Conservation (phyloP, 176 grass and related monocot species). For the Eremochloa ophiuroides region DNA sequence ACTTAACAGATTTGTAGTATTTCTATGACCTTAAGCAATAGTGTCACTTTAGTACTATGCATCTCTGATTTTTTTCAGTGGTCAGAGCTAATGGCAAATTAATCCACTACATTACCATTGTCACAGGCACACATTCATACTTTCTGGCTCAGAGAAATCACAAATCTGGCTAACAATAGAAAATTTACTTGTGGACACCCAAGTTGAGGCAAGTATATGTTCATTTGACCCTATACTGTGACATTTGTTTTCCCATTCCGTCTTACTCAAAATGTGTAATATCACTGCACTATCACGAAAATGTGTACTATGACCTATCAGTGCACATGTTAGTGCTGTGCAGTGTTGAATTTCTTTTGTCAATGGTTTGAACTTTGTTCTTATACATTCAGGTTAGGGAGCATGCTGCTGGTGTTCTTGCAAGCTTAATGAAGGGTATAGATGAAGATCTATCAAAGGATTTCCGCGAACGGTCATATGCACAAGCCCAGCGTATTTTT, state of each 20-base stretch:
- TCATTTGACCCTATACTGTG: constrained; percentile 7
- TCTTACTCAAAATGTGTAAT: not conserved
- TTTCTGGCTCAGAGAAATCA: constrained; percentile 66
- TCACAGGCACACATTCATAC: constrained; percentile 84
- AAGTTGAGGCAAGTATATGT: constrained; percentile 90
- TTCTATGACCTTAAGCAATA: not conserved
- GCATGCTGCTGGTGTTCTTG: constrained; percentile 92
- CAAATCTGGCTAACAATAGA: constrained; percentile 87
- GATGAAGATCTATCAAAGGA: constrained; percentile 65
- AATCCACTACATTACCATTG: constrained; percentile 22
- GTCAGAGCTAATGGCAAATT: constrained; percentile 6
- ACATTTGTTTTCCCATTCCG: not conserved
- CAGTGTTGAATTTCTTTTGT: not conserved
- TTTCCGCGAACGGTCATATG: constrained; percentile 78
- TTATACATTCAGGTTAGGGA: constrained; percentile 73
- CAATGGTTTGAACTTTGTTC: constrained; percentile 3
- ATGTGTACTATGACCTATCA: not conserved
- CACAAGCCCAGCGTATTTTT: constrained; percentile 59
- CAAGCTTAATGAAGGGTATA: constrained; percentile 89
- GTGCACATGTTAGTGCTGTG: not conserved
- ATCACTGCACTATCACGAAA: not conserved
- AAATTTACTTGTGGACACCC: constrained; percentile 88
- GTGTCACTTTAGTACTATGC: not conserved
- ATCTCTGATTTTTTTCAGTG: not conserved
- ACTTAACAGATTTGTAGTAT: not conserved